Evolutionary conservation across 169 alveolate species (phyloP), one percentile per base, ranked within the genome.

Genomic region (Cryptosporidium muris): DNA sequence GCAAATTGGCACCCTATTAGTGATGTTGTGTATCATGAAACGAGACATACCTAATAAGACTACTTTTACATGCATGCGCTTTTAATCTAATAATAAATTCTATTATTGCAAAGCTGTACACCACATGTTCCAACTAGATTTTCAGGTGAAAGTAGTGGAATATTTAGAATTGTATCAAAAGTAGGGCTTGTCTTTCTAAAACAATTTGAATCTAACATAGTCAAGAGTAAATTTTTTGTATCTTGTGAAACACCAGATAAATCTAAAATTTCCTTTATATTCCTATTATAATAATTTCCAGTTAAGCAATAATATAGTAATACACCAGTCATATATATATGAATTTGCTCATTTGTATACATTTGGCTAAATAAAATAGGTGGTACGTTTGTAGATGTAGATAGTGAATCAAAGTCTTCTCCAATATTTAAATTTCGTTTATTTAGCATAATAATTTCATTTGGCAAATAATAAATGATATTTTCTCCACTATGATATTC

Each of bases 51-150:
- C 25, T 25, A 25, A 25, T 25, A 25, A 25, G 25, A 25, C 25
- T 25, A 25, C 25, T 25, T 25, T 25, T 25, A 25, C 25, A 25
- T 25, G 25, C 25, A 25, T 25, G 25, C 14, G 2, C 48, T 49
- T 12, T 9, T 62, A 25, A 25, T 37, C 25, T 74, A 63, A 51
- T 51, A 9, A 34, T 74, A 68, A 36, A 74, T 40, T 51, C 54
- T 45, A 51, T 74, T 74, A 47, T 58, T 58, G 48, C 12, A 58
- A 38, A 38, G 2, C 45, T 74, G 85, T 9, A 74, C 63, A 58
- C 85, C 85, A 12, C 54, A 58, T 6, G 85, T 74, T 74, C 85
- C 85, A n/a, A 58, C 63, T 1, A 58, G 63, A 14, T 25, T 74
- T 58, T 74, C 85, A 42, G 85, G 85, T 11, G 42, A 60, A 5